Percentiles rank a stretch among this genome's conserved stretches.
Conservation (phyloP, 2,329 filamentous ascomycete species). For the Fusarium vanettenii region DNA sequence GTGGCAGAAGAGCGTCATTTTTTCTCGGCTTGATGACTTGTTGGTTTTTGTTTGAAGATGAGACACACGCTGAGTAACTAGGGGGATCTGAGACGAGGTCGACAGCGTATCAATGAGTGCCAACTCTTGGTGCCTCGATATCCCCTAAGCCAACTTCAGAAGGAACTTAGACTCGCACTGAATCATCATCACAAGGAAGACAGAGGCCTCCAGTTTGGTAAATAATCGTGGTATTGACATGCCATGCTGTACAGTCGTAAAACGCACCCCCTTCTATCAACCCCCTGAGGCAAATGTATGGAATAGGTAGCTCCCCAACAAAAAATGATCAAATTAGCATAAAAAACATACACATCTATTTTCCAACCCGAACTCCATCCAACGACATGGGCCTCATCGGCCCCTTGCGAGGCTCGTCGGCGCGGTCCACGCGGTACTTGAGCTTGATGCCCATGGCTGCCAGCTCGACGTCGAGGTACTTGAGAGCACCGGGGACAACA, state of each 20-base stretch:
- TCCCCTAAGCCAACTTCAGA: neutral
- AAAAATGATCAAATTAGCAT: conserved; percentile 28
- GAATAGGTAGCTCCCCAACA: conserved; percentile 28
- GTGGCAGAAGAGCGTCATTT: neutral
- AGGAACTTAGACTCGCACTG: neutral
- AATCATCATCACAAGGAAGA: neutral
- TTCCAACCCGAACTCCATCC: conserved; percentile 44
- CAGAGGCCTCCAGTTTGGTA: conserved; percentile 3
- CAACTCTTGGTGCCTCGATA: neutral
- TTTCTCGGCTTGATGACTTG: neutral
- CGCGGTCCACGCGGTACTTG: conserved; percentile 77
- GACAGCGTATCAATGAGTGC: neutral
- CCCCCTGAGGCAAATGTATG: conserved; percentile 1
- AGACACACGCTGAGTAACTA: neutral
- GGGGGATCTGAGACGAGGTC: neutral
- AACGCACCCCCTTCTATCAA: conserved; percentile 19
- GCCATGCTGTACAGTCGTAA: conserved; percentile 24
- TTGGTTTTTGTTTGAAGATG: neutral
- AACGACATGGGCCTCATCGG: conserved; percentile 56
- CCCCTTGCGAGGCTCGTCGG: conserved; percentile 72
- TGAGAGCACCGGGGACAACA: conserved; percentile 91
- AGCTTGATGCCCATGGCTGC: conserved; percentile 96
- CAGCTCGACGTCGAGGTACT: conserved; percentile 93
- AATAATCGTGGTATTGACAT: conserved; percentile 36
- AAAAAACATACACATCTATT: conserved; percentile 35